Conservation (phyloP, 2,329 filamentous ascomycete genomes). For the Nemania sp. region DNA sequence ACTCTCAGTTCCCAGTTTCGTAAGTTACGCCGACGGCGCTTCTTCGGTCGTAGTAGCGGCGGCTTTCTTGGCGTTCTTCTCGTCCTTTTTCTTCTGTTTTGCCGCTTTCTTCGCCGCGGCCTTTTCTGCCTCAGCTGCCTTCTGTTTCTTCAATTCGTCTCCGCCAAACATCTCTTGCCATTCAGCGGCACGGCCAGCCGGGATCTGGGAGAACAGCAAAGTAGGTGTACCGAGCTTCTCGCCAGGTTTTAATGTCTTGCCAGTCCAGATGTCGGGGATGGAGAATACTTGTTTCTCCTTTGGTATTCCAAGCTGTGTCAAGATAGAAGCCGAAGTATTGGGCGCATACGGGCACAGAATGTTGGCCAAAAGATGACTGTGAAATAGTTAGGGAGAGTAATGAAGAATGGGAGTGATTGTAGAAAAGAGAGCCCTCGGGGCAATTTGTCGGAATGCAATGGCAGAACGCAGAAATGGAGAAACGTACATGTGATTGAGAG, state of each 20-base stretch:
- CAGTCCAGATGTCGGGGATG: slow-evolving; percentile 70
- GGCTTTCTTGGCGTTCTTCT: slow-evolving; percentile 48
- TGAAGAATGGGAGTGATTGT: too few relatives aligned
- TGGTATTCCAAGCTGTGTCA: slow-evolving; percentile 69
- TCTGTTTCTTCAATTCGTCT: slow-evolving; percentile 69
- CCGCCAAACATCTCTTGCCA: slow-evolving; percentile 78
- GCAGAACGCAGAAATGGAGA: not conserved
- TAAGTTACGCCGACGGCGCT: not conserved
- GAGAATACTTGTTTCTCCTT: slow-evolving; percentile 41
- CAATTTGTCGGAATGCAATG: not conserved
- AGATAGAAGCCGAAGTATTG: slow-evolving; percentile 64
- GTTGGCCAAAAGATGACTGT: slow-evolving; percentile 70
- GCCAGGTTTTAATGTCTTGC: slow-evolving; percentile 66
- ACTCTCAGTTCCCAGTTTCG: not conserved
- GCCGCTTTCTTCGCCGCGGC: slow-evolving; percentile 55
- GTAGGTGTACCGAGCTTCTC: slow-evolving; percentile 81
- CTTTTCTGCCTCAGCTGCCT: slow-evolving; percentile 58
- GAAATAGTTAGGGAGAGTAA: not conserved
- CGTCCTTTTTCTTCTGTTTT: slow-evolving; percentile 55
- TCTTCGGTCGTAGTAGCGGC: not conserved
- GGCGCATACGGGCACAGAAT: slow-evolving; percentile 57
- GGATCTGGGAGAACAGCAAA: slow-evolving; percentile 82
- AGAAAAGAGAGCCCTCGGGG: too few relatives aligned
- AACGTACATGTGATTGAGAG: slow-evolving; percentile 69
- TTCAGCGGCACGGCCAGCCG: slow-evolving; percentile 75